Base-by-base conservation (phyloP, 1,284 basidiomycete species). In the Ustilago cynodontis region DNA sequence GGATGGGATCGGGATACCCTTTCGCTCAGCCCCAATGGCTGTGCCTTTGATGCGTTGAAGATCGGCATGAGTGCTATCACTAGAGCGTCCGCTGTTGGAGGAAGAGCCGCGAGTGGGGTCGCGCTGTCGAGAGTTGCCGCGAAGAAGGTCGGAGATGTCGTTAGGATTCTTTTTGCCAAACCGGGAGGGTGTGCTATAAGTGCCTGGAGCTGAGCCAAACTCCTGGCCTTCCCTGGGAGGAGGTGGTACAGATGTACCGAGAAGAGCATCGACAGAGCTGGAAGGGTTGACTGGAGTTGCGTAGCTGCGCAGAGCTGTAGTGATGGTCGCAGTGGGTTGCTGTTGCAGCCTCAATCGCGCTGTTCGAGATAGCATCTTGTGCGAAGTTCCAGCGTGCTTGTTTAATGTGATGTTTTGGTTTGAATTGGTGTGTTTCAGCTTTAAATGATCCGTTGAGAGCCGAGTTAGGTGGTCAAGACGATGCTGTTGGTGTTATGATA, bases 261-360 rank as follows among this genome's bases (percentile, higher is more conserved):
- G 72, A 14, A 82, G 70, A 3, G 79, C 78, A 53, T 84, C 82
- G 50, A 84, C 81, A 18, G 75, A 78, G 50, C 74, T 71, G 5
- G 66, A 62, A 9, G 77, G 71, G 45, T 83, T 83, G 35, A 84
- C 72, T 7, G 82, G 82, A 14, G 74, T 65, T 16, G 82, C 82
- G 33, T 73, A 71, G 37, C 16, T 18, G 18, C 70, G 65, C 3
- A 49, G 4, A 18, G 43, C 47, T 13, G 22, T 22, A 7, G 31
- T 24, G 24, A 51, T 7, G 14, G 62, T 26, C 14, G 26, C 20
- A n/a, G 56, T 55, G 28, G 62, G 39, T 14, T 53, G 66, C 24
- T 60, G 26, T 45, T 43, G 52, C 35, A 70, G 51, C 18, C 72
- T 64, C 6, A 70, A 49, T 18, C 72, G 67, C 9, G 64, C 58